Percentiles rank a stretch among this genome's conserved stretches.
phyloP scores from a whole-genome alignment of 2,329 filamentous ascomycete genomes.

The Drechslera avenae region DNA sequence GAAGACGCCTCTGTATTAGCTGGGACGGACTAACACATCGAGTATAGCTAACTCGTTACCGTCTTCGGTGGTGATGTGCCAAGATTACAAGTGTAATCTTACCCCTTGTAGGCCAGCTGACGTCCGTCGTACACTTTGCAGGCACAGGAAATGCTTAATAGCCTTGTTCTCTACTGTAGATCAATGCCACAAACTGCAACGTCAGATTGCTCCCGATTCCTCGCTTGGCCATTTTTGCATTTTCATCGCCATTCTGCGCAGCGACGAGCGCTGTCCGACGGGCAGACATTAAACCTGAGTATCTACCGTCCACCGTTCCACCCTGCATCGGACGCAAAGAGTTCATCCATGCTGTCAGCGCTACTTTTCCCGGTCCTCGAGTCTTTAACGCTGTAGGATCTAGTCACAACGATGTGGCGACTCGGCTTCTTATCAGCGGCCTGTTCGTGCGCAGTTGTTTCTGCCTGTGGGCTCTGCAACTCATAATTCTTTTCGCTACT shows the following conservation, averaged over 20 bases:
- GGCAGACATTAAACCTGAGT: not conserved
- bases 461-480: constrained; percentile 5
- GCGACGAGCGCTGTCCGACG: no score
- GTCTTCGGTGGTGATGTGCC: not conserved
- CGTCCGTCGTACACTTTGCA: not conserved
- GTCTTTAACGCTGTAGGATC: constrained; percentile 13
- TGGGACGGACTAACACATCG: no score
- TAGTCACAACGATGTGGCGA: constrained; percentile 15
- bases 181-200: not conserved
- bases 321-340: constrained; percentile 9
- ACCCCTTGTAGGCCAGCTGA: not conserved
- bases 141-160: not conserved
- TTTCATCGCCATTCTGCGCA: not conserved
- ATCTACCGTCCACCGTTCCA: constrained; percentile 12
- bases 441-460: not conserved
- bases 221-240: not conserved
- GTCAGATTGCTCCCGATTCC: not conserved
- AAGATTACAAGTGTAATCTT: not conserved
- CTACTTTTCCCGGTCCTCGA: constrained; percentile 4
- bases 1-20: no score
- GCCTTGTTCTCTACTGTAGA: not conserved
- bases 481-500: constrained; percentile 11
- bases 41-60: no score
- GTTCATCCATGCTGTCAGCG: constrained; percentile 19
- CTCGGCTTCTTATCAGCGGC: not conserved